Evolutionary conservation across 163 green algal species (phyloP).

Genomic region (Volvox carteri): DNA sequence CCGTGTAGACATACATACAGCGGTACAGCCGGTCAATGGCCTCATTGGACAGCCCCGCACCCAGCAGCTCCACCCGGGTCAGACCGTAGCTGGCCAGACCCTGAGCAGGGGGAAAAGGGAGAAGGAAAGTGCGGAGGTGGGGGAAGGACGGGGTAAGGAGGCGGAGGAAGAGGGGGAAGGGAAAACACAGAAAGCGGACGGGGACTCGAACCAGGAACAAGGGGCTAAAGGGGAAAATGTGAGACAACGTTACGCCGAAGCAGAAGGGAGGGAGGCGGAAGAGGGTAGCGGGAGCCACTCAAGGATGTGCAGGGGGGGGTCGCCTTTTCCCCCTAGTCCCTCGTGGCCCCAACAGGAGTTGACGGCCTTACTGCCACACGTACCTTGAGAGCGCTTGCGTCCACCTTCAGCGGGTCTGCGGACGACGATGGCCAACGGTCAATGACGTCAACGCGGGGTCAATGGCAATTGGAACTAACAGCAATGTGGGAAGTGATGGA

Average conservation of each 20-base stretch:
- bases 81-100: constrained; percentile 62
- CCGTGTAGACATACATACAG: constrained; percentile 73
- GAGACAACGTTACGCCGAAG: too few species aligned
- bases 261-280: not conserved
- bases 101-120: not conserved
- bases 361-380: too few species aligned
- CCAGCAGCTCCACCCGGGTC: constrained; percentile 59
- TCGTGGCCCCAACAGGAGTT: too few species aligned
- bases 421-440: not conserved
- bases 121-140: not conserved
- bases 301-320: too few species aligned
- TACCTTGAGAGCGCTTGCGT: constrained; percentile 54
- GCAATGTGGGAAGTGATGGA: too few species aligned
- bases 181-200: too few species aligned
- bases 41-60: constrained; percentile 64
- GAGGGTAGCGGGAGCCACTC: not conserved
- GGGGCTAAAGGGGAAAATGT: too few species aligned
- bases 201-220: too few species aligned
- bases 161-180: too few species aligned
- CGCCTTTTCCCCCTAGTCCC: too few species aligned
- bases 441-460: too few species aligned
- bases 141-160: not conserved
- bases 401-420: constrained; percentile 54
- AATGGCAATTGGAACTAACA: too few species aligned
- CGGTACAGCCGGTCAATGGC: constrained; percentile 71